phyloP scores from a whole-genome alignment of 768 basidiomycete species.

The Lyophyllum semitale region DNA sequence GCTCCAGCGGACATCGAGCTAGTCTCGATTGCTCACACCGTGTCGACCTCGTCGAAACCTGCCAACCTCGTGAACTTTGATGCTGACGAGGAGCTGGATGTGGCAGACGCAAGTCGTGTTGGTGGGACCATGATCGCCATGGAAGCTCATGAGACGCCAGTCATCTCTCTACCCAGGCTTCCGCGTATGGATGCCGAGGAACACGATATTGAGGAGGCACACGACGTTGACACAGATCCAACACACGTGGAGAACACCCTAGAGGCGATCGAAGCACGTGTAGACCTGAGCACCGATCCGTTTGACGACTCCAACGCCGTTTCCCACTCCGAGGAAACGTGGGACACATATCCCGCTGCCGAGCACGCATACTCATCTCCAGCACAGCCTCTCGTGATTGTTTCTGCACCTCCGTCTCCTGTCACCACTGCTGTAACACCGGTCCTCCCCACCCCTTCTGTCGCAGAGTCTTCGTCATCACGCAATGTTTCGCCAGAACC shows the following conservation, averaged over 20 bases:
- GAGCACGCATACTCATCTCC: background rate
- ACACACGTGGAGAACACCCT: background rate
- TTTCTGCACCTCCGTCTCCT: background rate
- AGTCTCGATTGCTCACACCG: background rate
- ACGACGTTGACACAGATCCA: background rate
- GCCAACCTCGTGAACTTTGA: conserved; percentile 9
- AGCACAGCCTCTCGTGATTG: background rate
- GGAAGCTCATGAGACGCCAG: background rate
- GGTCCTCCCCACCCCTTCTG: background rate
- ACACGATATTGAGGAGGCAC: background rate
- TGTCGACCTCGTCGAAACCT: background rate
- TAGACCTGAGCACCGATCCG: conserved; percentile 5
- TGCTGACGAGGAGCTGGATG: background rate
- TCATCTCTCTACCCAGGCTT: background rate
- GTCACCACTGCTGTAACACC: background rate
- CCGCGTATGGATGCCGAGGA: no score
- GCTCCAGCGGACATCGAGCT: background rate
- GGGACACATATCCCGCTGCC: background rate
- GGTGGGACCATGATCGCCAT: background rate
- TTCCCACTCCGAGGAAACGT: background rate
- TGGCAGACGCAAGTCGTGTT: background rate
- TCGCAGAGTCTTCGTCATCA: background rate
- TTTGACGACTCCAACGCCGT: conserved; percentile 14
- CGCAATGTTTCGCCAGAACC: background rate
- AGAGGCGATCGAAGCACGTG: background rate